phyloP scores from a whole-genome alignment of 2,329 filamentous ascomycete genomes.

The Trichoderma citrinoviride region DNA sequence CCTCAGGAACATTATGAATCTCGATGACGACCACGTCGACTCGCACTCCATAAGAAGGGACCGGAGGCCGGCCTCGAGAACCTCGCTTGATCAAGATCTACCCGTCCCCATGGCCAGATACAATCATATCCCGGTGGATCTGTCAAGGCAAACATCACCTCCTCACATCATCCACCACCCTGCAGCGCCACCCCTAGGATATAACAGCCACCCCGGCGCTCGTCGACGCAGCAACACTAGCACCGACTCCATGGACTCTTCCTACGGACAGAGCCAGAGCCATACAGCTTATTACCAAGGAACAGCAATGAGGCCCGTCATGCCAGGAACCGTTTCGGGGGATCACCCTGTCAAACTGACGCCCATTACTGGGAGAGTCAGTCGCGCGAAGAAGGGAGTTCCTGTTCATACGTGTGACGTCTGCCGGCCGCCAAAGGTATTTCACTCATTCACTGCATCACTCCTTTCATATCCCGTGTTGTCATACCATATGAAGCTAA shows the following conservation, averaged over 20 bases:
- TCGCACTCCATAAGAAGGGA: slow-evolving; percentile 47
- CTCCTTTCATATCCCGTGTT: neutral
- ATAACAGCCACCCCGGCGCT: slow-evolving; percentile 29
- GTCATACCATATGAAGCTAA: slow-evolving; percentile 11
- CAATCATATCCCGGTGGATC: slow-evolving; percentile 35
- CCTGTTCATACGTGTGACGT: slow-evolving; percentile 55
- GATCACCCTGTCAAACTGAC: slow-evolving; percentile 51
- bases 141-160: slow-evolving; percentile 36
- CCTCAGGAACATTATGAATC: slow-evolving; percentile 57
- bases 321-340: slow-evolving; percentile 32
- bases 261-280: slow-evolving; percentile 29
- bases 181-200: slow-evolving; percentile 30
- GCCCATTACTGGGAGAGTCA: slow-evolving; percentile 56
- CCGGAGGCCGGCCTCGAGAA: slow-evolving; percentile 40
- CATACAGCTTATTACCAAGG: slow-evolving; percentile 30
- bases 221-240: slow-evolving; percentile 47
- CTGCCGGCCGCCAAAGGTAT: slow-evolving; percentile 52
- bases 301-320: slow-evolving; percentile 42
- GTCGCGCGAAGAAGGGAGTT: slow-evolving; percentile 58
- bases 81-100: slow-evolving; percentile 32
- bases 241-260: slow-evolving; percentile 49
- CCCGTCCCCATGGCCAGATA: slow-evolving; percentile 41
- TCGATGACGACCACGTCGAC: slow-evolving; percentile 48
- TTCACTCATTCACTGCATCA: slow-evolving; percentile 9
- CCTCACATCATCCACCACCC: slow-evolving; percentile 31